phyloP scores from a whole-genome alignment of 1,284 basidiomycete species.

The Bjerkandera adusta region DNA sequence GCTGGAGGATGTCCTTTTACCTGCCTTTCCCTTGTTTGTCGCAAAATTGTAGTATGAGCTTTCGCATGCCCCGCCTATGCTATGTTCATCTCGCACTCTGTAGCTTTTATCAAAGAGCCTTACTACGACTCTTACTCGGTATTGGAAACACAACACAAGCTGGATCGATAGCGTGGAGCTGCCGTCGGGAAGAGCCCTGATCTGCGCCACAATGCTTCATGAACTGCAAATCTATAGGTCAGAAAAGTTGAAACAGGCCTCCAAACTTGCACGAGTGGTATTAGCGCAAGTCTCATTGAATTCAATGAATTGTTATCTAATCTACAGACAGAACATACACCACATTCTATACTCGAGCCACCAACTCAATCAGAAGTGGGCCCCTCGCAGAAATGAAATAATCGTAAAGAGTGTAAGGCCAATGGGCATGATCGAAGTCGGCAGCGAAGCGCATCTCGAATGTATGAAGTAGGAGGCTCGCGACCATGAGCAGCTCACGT shows the following conservation, averaged over 20 bases:
- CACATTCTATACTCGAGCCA: background rate
- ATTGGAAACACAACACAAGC: too few species aligned
- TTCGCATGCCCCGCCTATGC: constrained; percentile 35
- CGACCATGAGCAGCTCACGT: constrained; percentile 28
- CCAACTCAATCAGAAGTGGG: constrained; percentile 17
- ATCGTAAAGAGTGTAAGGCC: constrained; percentile 23
- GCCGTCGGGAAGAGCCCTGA: too few species aligned
- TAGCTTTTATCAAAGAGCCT: constrained; percentile 34
- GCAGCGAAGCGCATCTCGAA: constrained; percentile 25
- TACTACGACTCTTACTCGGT: constrained; percentile 35
- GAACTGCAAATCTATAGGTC: too few species aligned
- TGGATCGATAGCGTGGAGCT: too few species aligned
- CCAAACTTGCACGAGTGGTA: too few species aligned
- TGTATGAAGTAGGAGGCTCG: constrained; percentile 24
- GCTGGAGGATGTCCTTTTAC: constrained; percentile 25
- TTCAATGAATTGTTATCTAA: too few species aligned
- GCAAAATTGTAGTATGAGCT: constrained; percentile 40
- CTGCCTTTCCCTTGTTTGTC: constrained; percentile 17
- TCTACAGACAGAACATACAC: too few species aligned
- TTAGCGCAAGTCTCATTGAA: too few species aligned
- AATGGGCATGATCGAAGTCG: constrained; percentile 21
- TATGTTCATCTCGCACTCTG: constrained; percentile 27
- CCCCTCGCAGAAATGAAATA: constrained; percentile 22
- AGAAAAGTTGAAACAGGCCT: too few species aligned
- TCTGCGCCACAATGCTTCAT: too few species aligned